Evolutionary conservation across 805 yeast species (phyloP), one percentile per base, ranked within the genome.

Genomic region (Candida sonorensis): DNA sequence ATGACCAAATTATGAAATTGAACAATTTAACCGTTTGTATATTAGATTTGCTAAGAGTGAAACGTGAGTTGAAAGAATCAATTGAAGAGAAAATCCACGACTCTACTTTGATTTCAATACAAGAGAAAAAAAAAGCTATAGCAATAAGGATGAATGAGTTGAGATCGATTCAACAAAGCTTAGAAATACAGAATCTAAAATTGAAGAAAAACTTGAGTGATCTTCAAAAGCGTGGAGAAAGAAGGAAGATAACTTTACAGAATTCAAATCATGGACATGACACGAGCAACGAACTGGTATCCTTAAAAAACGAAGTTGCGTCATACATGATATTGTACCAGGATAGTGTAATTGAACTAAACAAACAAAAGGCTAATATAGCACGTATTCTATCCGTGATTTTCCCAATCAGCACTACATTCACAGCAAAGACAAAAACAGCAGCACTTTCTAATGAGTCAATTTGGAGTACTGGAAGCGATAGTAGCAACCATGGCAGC

Each of bases 1-100:
- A 57, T 40, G 69, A 64, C 34, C 61, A 59, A 17, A 51, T 62
- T 10, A 62, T 66, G 68, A 64, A 62, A 31, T 33, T 66, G 36
- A 62, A 62, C 30, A 63, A 63, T 19, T 41, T 61, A 10, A 59
- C 61, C 11, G 37, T 51, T 12, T 60, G 65, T 31, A 51, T 62
- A 9, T 48, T 52, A 19, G 71, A 66, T 31, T 32, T 62, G 8
- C 13, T 46, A 4, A 25, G 35, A 5, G 42, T 47, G 8, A 51
- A 46, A 16, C 31, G 26, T 12, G 35, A 32, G 6, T 30, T 53
- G 6, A 30, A 30, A 1, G 16, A 18, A 5, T 31, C 34, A 15
- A 34, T 42, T 5, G 42, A 38, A 11, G 9, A 10, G 6, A 14
- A n/a, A 14, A 19, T 14, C 20, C 14, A 7, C 4, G 10, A 19